phyloP scores from a whole-genome alignment of 139 green algal genomes.

The Chlamydomonas applanata region DNA sequence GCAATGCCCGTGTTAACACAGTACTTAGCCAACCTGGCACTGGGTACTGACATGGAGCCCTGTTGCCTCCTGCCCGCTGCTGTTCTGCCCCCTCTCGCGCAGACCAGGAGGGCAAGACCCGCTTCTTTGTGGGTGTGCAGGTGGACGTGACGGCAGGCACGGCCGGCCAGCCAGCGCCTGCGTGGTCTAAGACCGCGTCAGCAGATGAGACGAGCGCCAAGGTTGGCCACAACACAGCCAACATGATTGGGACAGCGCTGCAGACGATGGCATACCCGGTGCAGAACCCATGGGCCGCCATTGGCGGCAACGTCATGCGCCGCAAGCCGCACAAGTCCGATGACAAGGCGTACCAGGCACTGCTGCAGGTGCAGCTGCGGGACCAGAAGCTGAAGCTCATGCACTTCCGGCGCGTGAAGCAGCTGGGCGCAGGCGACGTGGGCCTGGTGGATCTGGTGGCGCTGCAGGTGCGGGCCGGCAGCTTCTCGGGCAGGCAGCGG shows the following conservation, averaged over 20 bases:
- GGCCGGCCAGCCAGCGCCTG: conserved; percentile 24
- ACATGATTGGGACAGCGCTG: conserved; percentile 48
- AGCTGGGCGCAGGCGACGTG: conserved; percentile 89
- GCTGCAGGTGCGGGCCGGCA: conserved; percentile 47
- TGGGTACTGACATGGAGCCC: too few species aligned
- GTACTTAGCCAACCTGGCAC: too few species aligned
- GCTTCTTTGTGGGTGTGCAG: conserved; percentile 93
- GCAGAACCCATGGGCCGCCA: conserved; percentile 66
- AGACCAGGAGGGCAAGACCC: conserved; percentile 69
- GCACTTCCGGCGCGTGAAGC: conserved; percentile 82
- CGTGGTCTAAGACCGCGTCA: conserved; percentile 30
- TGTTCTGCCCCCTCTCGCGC: background rate
- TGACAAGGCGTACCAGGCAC: conserved; percentile 43
- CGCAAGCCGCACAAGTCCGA: conserved; percentile 57
- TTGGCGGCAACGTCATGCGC: conserved; percentile 44
- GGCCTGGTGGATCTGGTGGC: conserved; percentile 81
- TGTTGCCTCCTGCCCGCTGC: too few species aligned
- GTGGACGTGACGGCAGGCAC: conserved; percentile 74
- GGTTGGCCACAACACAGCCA: conserved; percentile 43
- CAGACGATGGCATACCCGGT: conserved; percentile 39
- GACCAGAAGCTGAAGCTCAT: conserved; percentile 72
- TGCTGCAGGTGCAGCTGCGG: conserved; percentile 39
- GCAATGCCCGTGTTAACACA: too few species aligned
- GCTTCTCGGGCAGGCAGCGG: too few species aligned
- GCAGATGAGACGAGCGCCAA: conserved; percentile 33